Conservation (phyloP, 2,329 filamentous ascomycete species). For the Nemania bipapillata region DNA sequence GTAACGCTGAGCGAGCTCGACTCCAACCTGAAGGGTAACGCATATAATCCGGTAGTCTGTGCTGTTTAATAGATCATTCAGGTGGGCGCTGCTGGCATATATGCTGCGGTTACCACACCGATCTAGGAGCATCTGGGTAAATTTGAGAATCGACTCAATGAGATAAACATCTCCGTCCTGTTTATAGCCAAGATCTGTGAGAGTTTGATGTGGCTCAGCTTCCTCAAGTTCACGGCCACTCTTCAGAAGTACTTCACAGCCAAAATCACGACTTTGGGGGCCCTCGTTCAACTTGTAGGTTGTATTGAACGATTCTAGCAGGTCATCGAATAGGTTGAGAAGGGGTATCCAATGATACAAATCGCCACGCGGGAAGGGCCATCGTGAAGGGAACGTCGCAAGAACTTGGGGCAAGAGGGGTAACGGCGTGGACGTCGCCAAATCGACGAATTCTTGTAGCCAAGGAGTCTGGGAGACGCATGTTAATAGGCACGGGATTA, state of each 20-base stretch:
- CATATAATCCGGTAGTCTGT: slow-evolving; percentile 83
- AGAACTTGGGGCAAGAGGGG: slow-evolving; percentile 81
- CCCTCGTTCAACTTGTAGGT: slow-evolving; percentile 83
- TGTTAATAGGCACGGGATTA: slow-evolving; percentile 34
- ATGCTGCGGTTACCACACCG: slow-evolving; percentile 97
- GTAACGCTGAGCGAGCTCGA: slow-evolving; percentile 90
- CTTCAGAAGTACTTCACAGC: slow-evolving; percentile 70
- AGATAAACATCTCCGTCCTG: slow-evolving; percentile 82
- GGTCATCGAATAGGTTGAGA: slow-evolving; percentile 89
- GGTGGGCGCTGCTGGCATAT: slow-evolving; percentile 89
- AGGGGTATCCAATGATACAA: slow-evolving; percentile 98
- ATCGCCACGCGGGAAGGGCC: slow-evolving; percentile 95
- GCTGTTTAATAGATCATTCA: slow-evolving; percentile 89
- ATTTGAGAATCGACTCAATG: slow-evolving; percentile 81
- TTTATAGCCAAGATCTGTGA: slow-evolving; percentile 71
- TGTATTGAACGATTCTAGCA: slow-evolving; percentile 82
- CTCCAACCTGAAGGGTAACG: slow-evolving; percentile 79
- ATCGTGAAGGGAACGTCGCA: slow-evolving; percentile 82
- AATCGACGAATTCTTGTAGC: slow-evolving; percentile 81
- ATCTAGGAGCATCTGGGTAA: slow-evolving; percentile 87
- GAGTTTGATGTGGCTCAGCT: slow-evolving; percentile 58
- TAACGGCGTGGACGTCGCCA: slow-evolving; percentile 74
- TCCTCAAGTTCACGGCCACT: slow-evolving; percentile 59
- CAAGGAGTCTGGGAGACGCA: slow-evolving; percentile 76
- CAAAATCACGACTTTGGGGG: slow-evolving; percentile 82